These are phyloP conservation scores for Stemphylium vesicarium DNA, from an alignment of 2,329 filamentous ascomycete genomes.

Conservation along the genomic window DNA sequence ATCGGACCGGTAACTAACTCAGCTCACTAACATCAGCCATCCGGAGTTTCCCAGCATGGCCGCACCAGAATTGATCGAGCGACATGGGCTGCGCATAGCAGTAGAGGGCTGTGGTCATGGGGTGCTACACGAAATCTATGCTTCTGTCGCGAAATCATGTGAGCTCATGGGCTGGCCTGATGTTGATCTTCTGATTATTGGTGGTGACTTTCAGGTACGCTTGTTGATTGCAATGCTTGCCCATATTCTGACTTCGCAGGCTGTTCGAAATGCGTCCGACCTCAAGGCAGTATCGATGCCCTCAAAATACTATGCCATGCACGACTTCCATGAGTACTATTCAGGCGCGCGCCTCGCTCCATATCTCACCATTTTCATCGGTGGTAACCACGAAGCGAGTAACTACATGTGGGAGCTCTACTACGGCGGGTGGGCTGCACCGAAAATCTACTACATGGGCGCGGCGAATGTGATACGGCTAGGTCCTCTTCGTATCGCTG, in stretches of 20 bases:
- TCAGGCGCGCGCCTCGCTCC: constrained; percentile 77
- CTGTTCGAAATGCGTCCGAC: constrained; percentile 86
- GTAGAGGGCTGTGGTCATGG: constrained; percentile 94
- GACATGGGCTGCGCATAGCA: constrained; percentile 69
- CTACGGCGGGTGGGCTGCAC: constrained; percentile 96
- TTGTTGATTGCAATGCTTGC: neutral
- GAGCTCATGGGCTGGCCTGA: constrained; percentile 75
- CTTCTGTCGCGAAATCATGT: constrained; percentile 73
- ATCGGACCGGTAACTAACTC: neutral
- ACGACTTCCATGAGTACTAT: constrained; percentile 96
- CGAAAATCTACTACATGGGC: constrained; percentile 96
- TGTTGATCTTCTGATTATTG: constrained; percentile 90
- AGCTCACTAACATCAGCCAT: neutral
- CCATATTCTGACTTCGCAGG: constrained; percentile 55
- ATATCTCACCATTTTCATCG: constrained; percentile 89
- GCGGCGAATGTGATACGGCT: constrained; percentile 87
- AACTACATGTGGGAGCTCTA: constrained; percentile 90
- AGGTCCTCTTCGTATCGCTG: constrained; percentile 85
- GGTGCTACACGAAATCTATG: constrained; percentile 88
- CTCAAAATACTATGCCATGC: constrained; percentile 82
- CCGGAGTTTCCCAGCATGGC: constrained; percentile 27
- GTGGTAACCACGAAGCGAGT: constrained; percentile 93
- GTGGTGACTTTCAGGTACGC: constrained; percentile 87
- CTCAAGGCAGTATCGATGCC: constrained; percentile 90
- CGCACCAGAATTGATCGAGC: constrained; percentile 29